Conservation (phyloP, 306 rosid genomes). For the Pyrus pyrifolia region DNA sequence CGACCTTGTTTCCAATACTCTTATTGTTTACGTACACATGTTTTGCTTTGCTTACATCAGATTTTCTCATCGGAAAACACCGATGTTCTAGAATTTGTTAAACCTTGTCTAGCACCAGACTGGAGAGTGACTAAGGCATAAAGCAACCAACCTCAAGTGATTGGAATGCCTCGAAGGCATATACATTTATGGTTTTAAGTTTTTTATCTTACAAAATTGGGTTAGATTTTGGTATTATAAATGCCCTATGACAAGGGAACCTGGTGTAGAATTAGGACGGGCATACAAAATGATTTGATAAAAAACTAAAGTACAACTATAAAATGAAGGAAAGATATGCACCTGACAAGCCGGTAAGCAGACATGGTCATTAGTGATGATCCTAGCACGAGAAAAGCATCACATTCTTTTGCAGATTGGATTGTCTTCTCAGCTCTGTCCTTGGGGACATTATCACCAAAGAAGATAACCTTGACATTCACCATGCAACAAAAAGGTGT, state of each 20-base stretch:
- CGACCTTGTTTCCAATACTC: neutral
- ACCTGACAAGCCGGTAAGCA: constrained; percentile 87
- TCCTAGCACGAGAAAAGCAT: constrained; percentile 86
- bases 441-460: constrained; percentile 91
- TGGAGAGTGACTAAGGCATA: neutral
- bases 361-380: constrained; percentile 95
- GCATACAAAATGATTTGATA: neutral
- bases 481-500: constrained; percentile 15
- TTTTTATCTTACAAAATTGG: too few relatives aligned
- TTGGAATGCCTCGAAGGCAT: too few relatives aligned
- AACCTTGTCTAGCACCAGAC: neutral
- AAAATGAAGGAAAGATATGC: neutral
- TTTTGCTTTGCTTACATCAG: neutral
- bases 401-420: constrained; percentile 73
- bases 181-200: too few relatives aligned
- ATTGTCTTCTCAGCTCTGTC: constrained; percentile 73
- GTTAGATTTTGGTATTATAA: too few relatives aligned
- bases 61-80: neutral
- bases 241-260: neutral
- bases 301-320: neutral
- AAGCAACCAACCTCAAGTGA: neutral
- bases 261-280: neutral
- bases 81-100: neutral
- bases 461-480: constrained; percentile 75
- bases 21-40: neutral